A percentile compares a stretch with the other conserved stretches of the same genome.
Evolutionary conservation across 768 basidiomycete genomes (phyloP).

Genomic region (Kwoniella bestiolae): DNA sequence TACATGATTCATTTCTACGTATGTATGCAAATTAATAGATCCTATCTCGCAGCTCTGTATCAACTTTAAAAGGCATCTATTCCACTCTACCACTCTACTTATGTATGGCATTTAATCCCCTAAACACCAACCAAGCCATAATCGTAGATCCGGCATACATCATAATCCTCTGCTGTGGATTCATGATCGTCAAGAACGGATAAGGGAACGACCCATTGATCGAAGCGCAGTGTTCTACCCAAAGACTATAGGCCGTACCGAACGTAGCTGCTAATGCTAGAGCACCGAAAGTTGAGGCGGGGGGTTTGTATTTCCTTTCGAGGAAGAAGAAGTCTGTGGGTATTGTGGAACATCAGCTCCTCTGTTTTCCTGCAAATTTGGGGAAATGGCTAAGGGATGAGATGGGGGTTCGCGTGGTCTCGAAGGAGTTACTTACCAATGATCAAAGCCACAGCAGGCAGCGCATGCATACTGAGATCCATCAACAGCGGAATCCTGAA

Average conservation of each 20-base stretch:
- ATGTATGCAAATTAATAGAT: too few species aligned
- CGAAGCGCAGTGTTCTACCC: slow-evolving; percentile 71
- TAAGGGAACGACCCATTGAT: slow-evolving; percentile 75
- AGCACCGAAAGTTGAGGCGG: slow-evolving; percentile 56
- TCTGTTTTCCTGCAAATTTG: too few species aligned
- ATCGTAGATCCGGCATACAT: slow-evolving; percentile 67
- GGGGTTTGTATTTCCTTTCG: slow-evolving; percentile 64
- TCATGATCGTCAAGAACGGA: slow-evolving; percentile 74
- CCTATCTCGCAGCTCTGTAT: not conserved
- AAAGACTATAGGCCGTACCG: slow-evolving; percentile 64
- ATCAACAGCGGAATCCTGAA: slow-evolving; percentile 61
- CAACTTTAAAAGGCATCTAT: not conserved
- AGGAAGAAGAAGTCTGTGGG: slow-evolving; percentile 67
- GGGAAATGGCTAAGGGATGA: not conserved
- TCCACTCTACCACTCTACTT: slow-evolving; percentile 10
- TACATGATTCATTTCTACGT: too few species aligned
- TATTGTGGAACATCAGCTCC: not conserved
- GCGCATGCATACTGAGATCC: slow-evolving; percentile 71
- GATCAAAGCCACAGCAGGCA: slow-evolving; percentile 66
- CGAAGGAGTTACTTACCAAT: slow-evolving; percentile 55
- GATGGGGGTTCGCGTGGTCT: not conserved
- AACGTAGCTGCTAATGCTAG: slow-evolving; percentile 53
- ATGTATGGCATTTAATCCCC: slow-evolving; percentile 67
- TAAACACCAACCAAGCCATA: slow-evolving; percentile 66
- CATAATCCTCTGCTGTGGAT: slow-evolving; percentile 62